A percentile compares a stretch with the other conserved stretches of the same genome.
These are phyloP conservation scores for Hyphopichia buzzinii DNA, from an alignment of 1,139 yeast genomes.

Conservation along the genomic window DNA sequence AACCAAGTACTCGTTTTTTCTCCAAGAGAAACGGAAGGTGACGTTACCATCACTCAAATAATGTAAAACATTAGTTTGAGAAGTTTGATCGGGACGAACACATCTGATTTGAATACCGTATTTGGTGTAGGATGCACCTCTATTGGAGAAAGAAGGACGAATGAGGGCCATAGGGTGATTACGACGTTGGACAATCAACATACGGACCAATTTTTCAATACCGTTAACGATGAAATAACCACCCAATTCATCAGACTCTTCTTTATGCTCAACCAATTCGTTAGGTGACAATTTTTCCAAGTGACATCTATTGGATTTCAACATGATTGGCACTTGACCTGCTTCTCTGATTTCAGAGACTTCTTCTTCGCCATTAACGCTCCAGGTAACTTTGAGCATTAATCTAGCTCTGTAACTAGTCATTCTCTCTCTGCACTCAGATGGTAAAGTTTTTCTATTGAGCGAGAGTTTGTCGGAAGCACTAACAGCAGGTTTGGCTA, in stretches of 20 bases:
- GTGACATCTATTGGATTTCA: slow-evolving; percentile 87
- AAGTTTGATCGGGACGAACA: slow-evolving; percentile 95
- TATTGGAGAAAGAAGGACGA: slow-evolving; percentile 89
- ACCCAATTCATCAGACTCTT: slow-evolving; percentile 94
- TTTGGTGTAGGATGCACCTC: slow-evolving; percentile 88
- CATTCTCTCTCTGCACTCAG: slow-evolving; percentile 90
- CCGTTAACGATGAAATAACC: slow-evolving; percentile 97
- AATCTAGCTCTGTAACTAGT: slow-evolving; percentile 70
- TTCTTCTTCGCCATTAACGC: slow-evolving; percentile 83
- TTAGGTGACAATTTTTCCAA: slow-evolving; percentile 78
- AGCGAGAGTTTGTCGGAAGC: slow-evolving; percentile 73
- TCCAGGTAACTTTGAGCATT: slow-evolving; percentile 76
- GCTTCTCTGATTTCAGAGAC: slow-evolving; percentile 82
- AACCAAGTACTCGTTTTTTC: slow-evolving; percentile 89
- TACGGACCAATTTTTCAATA: slow-evolving; percentile 91
- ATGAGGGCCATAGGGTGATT: slow-evolving; percentile 97
- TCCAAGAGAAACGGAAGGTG: slow-evolving; percentile 95
- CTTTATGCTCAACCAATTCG: slow-evolving; percentile 73
- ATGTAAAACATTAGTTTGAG: slow-evolving; percentile 95
- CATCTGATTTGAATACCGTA: slow-evolving; percentile 93
- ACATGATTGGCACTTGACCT: slow-evolving; percentile 90
- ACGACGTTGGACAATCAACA: slow-evolving; percentile 96
- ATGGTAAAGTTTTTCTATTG: slow-evolving; percentile 81
- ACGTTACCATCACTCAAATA: slow-evolving; percentile 95
- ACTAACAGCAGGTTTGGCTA: slow-evolving; percentile 79